phyloP scores from a whole-genome alignment of 163 green algal species.

The Scenedesmus sp. region DNA sequence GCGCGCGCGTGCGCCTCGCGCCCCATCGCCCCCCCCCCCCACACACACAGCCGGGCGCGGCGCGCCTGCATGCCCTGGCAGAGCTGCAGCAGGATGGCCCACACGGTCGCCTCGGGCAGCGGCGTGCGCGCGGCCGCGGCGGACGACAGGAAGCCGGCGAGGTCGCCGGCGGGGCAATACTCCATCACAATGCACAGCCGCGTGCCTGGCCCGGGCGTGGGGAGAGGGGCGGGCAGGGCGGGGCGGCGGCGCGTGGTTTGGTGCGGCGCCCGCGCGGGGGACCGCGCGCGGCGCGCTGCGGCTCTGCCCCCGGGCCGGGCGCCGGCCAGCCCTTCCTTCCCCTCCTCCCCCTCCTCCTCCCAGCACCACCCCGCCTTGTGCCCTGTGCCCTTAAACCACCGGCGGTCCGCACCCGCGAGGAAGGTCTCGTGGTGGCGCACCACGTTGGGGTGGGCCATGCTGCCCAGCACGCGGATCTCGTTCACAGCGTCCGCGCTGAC shows the following conservation, averaged over 20 bases:
- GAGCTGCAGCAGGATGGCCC: constrained; percentile 83
- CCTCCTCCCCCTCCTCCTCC: no score
- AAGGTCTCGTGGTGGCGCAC: constrained; percentile 85
- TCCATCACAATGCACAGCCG: constrained; percentile 92
- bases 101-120: constrained; percentile 80
- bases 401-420: constrained; percentile 62
- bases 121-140: constrained; percentile 57
- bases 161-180: constrained; percentile 81
- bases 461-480: constrained; percentile 85
- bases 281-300: no score
- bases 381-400: no score
- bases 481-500: constrained; percentile 71
- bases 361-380: no score
- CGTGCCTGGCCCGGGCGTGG: no score
- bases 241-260: no score
- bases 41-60: neutral
- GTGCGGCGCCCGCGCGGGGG: no score
- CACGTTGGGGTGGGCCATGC: constrained; percentile 81
- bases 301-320: no score
- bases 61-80: constrained; percentile 56
- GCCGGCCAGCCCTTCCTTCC: no score
- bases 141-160: constrained; percentile 74
- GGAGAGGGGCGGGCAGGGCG: no score
- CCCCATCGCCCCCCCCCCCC: no score
- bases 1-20: no score